These are phyloP conservation scores for Avena eriantha DNA, from an alignment of 176 grass and related monocot species.

Conservation along the genomic window DNA sequence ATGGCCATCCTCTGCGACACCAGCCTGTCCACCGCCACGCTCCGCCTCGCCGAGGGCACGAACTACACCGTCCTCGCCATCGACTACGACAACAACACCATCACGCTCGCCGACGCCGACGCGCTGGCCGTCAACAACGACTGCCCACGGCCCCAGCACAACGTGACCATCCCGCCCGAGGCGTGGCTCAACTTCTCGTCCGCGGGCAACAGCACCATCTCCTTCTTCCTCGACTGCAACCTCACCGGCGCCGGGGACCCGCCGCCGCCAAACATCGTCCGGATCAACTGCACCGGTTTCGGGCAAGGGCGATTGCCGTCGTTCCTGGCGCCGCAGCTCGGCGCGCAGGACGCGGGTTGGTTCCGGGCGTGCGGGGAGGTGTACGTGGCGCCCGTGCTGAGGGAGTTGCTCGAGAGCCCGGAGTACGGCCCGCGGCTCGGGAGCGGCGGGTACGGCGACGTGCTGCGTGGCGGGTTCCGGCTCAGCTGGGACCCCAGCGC, in stretches of 20 bases:
- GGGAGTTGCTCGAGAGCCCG: background rate
- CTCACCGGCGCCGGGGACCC: background rate
- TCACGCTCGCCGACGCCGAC: slow-evolving; percentile 40
- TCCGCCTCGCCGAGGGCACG: background rate
- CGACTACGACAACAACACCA: slow-evolving; percentile 34
- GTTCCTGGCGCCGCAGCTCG: background rate
- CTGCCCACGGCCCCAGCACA: slow-evolving; percentile 48
- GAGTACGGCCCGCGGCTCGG: background rate
- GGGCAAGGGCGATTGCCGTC: background rate
- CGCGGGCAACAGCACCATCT: slow-evolving; percentile 28
- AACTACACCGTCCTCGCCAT: slow-evolving; percentile 46
- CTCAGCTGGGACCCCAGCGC: slow-evolving; percentile 48
- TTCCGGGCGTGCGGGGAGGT: background rate
- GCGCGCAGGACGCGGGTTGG: background rate
- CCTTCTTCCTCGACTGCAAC: slow-evolving; percentile 48
- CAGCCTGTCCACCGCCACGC: slow-evolving; percentile 37
- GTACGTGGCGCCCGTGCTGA: slow-evolving; percentile 37
- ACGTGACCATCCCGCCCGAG: slow-evolving; percentile 21
- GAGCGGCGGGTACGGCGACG: background rate
- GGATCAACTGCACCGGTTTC: slow-evolving; percentile 27
- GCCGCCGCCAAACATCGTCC: accelerated
- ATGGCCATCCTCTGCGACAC: slow-evolving; percentile 45
- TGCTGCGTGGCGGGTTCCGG: slow-evolving; percentile 52
- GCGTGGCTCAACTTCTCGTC: slow-evolving; percentile 39
- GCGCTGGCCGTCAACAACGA: background rate